Conservation (phyloP, 2,329 filamentous ascomycete species). For the Diaporthe longicolla region DNA sequence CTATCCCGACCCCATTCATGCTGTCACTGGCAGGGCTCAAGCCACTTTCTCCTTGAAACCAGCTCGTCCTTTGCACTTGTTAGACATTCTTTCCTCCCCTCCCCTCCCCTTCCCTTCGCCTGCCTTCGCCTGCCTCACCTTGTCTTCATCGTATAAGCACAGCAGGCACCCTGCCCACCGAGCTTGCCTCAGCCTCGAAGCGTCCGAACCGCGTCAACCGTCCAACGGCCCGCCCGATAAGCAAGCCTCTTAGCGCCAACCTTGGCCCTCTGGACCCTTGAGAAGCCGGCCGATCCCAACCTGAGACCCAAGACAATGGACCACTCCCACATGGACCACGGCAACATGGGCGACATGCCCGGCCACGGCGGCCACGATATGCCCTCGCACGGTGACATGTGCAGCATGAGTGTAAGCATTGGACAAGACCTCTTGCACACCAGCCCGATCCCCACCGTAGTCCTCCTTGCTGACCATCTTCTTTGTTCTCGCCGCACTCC, state of each 20-base stretch:
- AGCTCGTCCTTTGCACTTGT: slow-evolving; percentile 1
- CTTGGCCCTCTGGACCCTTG: slow-evolving; percentile 35
- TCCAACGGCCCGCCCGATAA: slow-evolving; percentile 7
- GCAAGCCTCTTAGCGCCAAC: slow-evolving; percentile 13
- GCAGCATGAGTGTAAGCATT: slow-evolving; percentile 89
- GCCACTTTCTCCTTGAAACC: slow-evolving; percentile 6
- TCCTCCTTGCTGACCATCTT: slow-evolving; percentile 42
- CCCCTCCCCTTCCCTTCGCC: neutral
- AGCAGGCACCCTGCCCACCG: neutral
- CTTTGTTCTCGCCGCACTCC: neutral
- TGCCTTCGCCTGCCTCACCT: neutral
- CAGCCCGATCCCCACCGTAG: too few relatives aligned
- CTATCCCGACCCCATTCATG: too few relatives aligned
- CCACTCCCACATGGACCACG: slow-evolving; percentile 59
- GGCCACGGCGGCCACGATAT: slow-evolving; percentile 54
- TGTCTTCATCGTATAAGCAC: neutral
- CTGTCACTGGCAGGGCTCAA: neutral
- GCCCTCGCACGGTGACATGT: slow-evolving; percentile 66
- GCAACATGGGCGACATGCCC: slow-evolving; percentile 68
- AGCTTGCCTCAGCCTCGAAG: neutral
- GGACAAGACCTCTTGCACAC: neutral
- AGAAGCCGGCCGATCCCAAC: slow-evolving; percentile 28
- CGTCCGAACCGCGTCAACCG: slow-evolving; percentile 17
- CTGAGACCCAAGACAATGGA: slow-evolving; percentile 57
- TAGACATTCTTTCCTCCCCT: neutral